Evolutionary conservation across 768 basidiomycete genomes (phyloP).

Genomic region (Coprinellus micaceus): DNA sequence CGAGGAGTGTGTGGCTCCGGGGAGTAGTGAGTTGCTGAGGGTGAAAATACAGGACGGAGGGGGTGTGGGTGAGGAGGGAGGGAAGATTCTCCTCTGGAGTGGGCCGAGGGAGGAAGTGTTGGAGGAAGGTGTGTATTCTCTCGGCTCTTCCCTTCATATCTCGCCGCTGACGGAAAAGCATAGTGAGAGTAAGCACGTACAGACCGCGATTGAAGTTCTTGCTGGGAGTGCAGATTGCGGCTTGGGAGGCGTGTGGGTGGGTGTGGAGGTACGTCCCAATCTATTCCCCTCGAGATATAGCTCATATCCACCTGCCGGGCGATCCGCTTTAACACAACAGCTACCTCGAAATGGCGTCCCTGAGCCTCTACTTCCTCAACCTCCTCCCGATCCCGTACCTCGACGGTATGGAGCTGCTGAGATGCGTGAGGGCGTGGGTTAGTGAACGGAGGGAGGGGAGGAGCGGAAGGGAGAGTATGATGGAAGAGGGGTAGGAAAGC

Average conservation of each 20-base stretch:
- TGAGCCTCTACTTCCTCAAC: conserved; percentile 82
- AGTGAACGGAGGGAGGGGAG: conserved; percentile 25
- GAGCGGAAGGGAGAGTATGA: conserved; percentile 20
- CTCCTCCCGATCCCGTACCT: conserved; percentile 68
- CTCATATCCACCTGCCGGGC: background rate
- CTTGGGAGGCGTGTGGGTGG: conserved; percentile 33
- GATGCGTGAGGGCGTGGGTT: conserved; percentile 11
- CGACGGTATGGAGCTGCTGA: conserved; percentile 65
- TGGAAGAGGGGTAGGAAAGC: conserved; percentile 5
- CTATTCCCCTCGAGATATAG: background rate
- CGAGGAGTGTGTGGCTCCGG: conserved; percentile 53
- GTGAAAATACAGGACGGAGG: conserved; percentile 41
- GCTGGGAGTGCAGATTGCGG: conserved; percentile 37
- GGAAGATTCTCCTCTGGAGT: conserved; percentile 64
- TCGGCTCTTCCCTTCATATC: conserved; percentile 1
- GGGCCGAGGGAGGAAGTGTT: conserved; percentile 64
- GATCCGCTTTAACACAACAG: conserved; percentile 38
- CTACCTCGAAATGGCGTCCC: conserved; percentile 59
- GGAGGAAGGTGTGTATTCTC: conserved; percentile 52
- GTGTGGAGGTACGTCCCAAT: conserved; percentile 53
- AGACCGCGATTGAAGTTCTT: conserved; percentile 36
- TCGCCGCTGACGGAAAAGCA: background rate
- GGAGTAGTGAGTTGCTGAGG: conserved; percentile 50
- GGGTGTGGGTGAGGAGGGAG: no score
- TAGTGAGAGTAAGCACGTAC: conserved; percentile 53